A percentile compares a stretch with the other conserved stretches of the same genome.
Conservation (phyloP, 2,329 filamentous ascomycete genomes). For the Arthrobotrys iridis region DNA sequence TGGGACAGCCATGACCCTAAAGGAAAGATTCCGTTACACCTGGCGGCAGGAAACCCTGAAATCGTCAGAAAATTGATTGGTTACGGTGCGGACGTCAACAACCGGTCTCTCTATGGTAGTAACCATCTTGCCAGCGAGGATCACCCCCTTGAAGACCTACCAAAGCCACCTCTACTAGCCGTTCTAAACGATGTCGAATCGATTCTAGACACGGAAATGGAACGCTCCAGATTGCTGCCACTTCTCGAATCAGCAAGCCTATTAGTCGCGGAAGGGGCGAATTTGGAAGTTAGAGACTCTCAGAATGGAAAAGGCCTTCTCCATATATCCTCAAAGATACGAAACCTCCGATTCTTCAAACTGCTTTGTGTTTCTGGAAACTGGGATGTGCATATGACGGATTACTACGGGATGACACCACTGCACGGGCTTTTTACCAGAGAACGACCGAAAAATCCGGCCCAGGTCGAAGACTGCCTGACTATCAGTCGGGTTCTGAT, state of each 20-base stretch:
- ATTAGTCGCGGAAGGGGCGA: not conserved
- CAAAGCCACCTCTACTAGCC: not conserved
- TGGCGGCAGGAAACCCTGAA: not conserved
- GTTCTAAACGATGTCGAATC: not conserved
- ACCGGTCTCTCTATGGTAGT: not conserved
- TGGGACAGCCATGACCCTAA: not conserved
- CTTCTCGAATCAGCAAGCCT: not conserved
- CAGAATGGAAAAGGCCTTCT: not conserved
- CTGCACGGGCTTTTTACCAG: not conserved
- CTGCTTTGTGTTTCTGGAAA: slow-evolving; percentile 4
- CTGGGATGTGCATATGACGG: not conserved
- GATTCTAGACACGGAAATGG: not conserved
- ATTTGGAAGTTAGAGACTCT: not conserved
- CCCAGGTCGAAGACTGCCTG: slow-evolving; percentile 1
- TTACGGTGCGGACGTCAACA: slow-evolving; percentile 9
- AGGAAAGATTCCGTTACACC: not conserved
- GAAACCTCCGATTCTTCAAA: slow-evolving; percentile 9
- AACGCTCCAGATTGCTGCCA: not conserved
- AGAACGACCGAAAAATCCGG: not conserved
- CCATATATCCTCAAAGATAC: not conserved
- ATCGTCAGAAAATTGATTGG: not conserved
- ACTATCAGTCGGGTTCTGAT: not conserved
- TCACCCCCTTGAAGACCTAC: too few relatives aligned
- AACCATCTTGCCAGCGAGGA: not conserved
- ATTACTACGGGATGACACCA: not conserved